A percentile compares a stretch with the other conserved stretches of the same genome.
These are phyloP conservation scores for Akanthomyces muscarius DNA, from an alignment of 2,329 filamentous ascomycete species.

Conservation along the genomic window DNA sequence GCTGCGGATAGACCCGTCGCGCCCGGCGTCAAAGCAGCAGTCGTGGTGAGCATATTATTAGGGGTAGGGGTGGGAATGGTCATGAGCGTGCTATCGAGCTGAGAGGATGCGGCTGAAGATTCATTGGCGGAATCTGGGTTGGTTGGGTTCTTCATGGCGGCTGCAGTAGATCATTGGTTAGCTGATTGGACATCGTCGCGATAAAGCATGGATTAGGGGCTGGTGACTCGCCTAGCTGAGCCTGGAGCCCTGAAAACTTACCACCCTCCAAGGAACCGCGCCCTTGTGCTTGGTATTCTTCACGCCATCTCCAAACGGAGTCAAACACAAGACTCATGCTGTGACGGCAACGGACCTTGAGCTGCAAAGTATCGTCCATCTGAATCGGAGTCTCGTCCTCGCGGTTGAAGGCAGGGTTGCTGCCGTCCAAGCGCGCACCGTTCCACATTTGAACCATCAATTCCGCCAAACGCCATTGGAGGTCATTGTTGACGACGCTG, in stretches of 20 bases:
- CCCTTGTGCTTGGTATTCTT: conserved; percentile 70
- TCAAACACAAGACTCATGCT: conserved; percentile 84
- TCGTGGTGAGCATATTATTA: conserved; percentile 44
- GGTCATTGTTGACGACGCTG: conserved; percentile 72
- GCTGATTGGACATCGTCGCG: background rate
- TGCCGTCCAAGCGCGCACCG: conserved; percentile 52
- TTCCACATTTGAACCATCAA: conserved; percentile 89
- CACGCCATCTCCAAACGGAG: conserved; percentile 80
- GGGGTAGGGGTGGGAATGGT: conserved; percentile 37
- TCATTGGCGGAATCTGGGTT: conserved; percentile 76
- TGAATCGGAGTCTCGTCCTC: conserved; percentile 47
- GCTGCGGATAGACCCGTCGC: conserved; percentile 41
- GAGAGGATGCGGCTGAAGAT: conserved; percentile 65
- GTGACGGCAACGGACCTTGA: conserved; percentile 78
- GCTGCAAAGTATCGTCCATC: conserved; percentile 68
- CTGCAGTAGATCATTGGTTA: conserved; percentile 10
- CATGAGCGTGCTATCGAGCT: conserved; percentile 58
- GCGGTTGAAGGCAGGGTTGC: conserved; percentile 43
- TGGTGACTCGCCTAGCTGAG: conserved; percentile 26
- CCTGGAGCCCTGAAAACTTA: conserved; percentile 41
- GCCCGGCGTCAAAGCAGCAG: conserved; percentile 51
- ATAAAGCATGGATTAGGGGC: conserved; percentile 17
- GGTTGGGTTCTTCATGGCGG: conserved; percentile 78
- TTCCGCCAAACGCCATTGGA: conserved; percentile 75
- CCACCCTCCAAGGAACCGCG: conserved; percentile 70